phyloP scores from a whole-genome alignment of 2,329 filamentous ascomycete species.

The Aureobasidium zeae region DNA sequence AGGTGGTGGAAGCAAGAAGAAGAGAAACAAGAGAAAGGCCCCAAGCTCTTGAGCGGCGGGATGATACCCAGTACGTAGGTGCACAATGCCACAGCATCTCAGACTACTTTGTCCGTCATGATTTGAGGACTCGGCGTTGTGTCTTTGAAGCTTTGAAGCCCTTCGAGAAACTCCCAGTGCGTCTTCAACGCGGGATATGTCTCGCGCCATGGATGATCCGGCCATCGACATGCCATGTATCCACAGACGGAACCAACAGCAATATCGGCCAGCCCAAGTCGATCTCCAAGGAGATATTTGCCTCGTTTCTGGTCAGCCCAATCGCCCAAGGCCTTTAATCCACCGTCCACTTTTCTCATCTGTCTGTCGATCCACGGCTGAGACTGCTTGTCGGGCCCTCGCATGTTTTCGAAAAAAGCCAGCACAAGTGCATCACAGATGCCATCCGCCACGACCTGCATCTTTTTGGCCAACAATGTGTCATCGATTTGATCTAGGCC shows the following conservation, averaged over 20 bases:
- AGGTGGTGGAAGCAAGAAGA: constrained; percentile 29
- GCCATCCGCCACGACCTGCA: constrained; percentile 30
- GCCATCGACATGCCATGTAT: constrained; percentile 28
- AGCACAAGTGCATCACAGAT: constrained; percentile 33
- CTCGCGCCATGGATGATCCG: constrained; percentile 28
- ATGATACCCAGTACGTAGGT: not conserved
- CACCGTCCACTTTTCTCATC: constrained; percentile 30
- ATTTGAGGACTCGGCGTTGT: constrained; percentile 28
- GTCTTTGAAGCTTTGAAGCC: constrained; percentile 33
- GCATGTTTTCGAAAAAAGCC: constrained; percentile 29
- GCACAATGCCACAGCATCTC: too few species aligned
- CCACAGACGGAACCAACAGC: constrained; percentile 29
- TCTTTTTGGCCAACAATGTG: constrained; percentile 26
- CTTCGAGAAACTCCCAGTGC: constrained; percentile 38
- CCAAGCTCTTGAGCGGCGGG: constrained; percentile 18
- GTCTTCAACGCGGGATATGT: constrained; percentile 31
- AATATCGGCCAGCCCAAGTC: constrained; percentile 30
- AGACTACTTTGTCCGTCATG: constrained; percentile 31
- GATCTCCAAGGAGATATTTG: constrained; percentile 26
- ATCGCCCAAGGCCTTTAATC: constrained; percentile 25
- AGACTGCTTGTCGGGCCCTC: constrained; percentile 24
- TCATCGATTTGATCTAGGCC: constrained; percentile 20
- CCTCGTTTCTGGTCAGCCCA: constrained; percentile 24
- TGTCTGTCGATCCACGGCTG: constrained; percentile 29
- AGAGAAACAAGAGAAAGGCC: constrained; percentile 30